Percentiles rank a stretch among this genome's conserved stretches.
Evolutionary conservation across 1,284 basidiomycete genomes (phyloP).

Genomic region (Ceratobasidium sp.): DNA sequence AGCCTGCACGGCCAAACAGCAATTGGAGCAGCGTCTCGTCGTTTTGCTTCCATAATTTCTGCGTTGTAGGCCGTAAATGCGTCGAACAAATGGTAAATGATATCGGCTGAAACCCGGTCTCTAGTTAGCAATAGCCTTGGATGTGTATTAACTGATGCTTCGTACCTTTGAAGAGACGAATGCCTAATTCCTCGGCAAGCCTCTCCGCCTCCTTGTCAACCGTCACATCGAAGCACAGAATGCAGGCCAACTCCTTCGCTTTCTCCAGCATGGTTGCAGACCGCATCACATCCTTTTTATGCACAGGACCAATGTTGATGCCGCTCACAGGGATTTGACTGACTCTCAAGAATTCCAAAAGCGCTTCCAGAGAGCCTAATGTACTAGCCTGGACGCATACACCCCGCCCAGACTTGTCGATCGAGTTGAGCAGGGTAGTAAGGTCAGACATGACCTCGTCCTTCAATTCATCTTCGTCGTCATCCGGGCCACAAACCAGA

Average conservation of each 20-base stretch:
- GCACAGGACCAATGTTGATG: conserved; percentile 98
- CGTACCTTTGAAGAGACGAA: conserved; percentile 65
- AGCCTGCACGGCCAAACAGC: conserved; percentile 98
- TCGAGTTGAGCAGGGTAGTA: conserved; percentile 88
- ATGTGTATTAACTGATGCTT: conserved; percentile 14
- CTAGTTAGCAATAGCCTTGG: conserved; percentile 1
- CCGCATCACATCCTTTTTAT: conserved; percentile 96
- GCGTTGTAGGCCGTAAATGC: conserved; percentile 97
- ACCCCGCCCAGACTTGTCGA: conserved; percentile 95
- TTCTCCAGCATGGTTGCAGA: conserved; percentile 96
- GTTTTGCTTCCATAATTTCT: conserved; percentile 93
- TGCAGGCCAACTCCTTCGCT: conserved; percentile 94
- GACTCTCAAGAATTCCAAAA: conserved; percentile 94
- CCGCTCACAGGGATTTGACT: conserved; percentile 98
- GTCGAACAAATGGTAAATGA: conserved; percentile 99
- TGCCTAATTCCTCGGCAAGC: conserved; percentile 80
- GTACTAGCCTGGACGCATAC: conserved; percentile 99
- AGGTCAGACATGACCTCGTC: conserved; percentile 74
- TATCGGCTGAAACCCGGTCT: conserved; percentile 76
- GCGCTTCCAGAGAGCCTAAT: conserved; percentile 95
- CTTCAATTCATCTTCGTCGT: conserved; percentile 60
- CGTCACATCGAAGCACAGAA: conserved; percentile 96
- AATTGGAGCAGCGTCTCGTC: conserved; percentile 91
- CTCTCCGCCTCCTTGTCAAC: conserved; percentile 64
- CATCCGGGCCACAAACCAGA: conserved; percentile 86